Evolutionary conservation across 129 eudicot species (phyloP), one percentile per base, ranked within the genome.

Genomic region (Lactuca saligna): DNA sequence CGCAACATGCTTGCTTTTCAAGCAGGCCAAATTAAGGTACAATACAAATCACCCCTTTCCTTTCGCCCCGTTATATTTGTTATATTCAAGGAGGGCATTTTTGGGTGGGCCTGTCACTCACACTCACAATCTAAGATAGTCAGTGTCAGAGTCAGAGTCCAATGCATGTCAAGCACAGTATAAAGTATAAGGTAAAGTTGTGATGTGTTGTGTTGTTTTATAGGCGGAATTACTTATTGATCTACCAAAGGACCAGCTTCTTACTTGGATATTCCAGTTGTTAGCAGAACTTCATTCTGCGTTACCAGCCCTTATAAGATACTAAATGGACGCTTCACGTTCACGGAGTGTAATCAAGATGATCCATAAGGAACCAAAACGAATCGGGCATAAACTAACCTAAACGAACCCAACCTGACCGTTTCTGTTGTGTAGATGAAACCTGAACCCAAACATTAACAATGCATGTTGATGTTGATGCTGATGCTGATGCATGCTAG

Each of bases 151-250:
- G 29, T 25, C 29, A 25, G 29, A 25, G 29, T 25, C 29, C 29
- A 25, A 25, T 25, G 29, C 29, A 25, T 10, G 15, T 11, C 51
- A 10, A 25, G 1, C 29, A 5, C 3, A 11, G 12, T 0, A 10
- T 9, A 42, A 6, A 2, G 8, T 2, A n/a, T n/a, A n/a, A n/a
- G n/a, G n/a, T n/a, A n/a, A n/a, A 0, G 49, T 8, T 42, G 49
- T 42, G 8, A 8, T 4, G 5, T 35, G 4, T 42, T 42, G 8
- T 39, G 2, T 11, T 61, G 51, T 76, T 65, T 59, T 58, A 39
- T 85, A 88, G 98, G 95, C 95, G 48, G 95, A 88, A 77, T 79
- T 92, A 11, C 96, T 92, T 72, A 71, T 92, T 78, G 98, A 92
- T 73, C 73, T 92, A 60, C 98, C 98, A 8, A 82, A 80, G 64